Conservation (phyloP, 768 basidiomycete species). For the Serpula lacrymans region DNA sequence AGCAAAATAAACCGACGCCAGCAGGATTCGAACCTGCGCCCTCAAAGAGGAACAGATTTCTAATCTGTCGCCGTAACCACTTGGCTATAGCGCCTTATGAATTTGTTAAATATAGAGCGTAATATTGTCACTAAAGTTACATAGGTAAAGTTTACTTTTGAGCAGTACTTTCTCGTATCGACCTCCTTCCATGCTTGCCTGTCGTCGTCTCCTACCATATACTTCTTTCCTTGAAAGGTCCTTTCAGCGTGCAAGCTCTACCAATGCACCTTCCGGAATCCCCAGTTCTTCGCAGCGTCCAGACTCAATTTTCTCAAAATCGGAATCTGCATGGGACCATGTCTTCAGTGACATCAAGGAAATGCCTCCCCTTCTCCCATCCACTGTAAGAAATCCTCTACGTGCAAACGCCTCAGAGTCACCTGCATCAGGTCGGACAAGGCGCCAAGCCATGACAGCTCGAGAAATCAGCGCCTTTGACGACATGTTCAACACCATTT, state of each 20-base stretch:
- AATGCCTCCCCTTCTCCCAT: slow-evolving; percentile 21
- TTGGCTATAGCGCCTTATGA: slow-evolving; percentile 65
- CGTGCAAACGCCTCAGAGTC: slow-evolving; percentile 10
- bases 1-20: slow-evolving; percentile 31
- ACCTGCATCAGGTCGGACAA: slow-evolving; percentile 12
- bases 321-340: slow-evolving; percentile 47
- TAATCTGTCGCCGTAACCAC: slow-evolving; percentile 78
- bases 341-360: slow-evolving; percentile 47
- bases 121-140: neutral
- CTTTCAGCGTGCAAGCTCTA: neutral
- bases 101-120: no score
- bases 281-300: slow-evolving; percentile 3
- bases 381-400: slow-evolving; percentile 13
- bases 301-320: slow-evolving; percentile 32
- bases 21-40: slow-evolving; percentile 46
- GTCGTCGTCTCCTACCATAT: slow-evolving; percentile 9
- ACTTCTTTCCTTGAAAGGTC: slow-evolving; percentile 2
- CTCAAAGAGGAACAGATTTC: slow-evolving; percentile 30
- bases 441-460: slow-evolving; percentile 62
- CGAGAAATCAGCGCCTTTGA: slow-evolving; percentile 65
- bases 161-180: neutral
- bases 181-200: slow-evolving; percentile 15
- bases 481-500: slow-evolving; percentile 72
- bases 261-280: slow-evolving; percentile 7
- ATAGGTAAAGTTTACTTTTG: neutral